Evolutionary conservation across 164 flowering plant genomes (phyloP).

Genomic region (Cinnamomum chago): DNA sequence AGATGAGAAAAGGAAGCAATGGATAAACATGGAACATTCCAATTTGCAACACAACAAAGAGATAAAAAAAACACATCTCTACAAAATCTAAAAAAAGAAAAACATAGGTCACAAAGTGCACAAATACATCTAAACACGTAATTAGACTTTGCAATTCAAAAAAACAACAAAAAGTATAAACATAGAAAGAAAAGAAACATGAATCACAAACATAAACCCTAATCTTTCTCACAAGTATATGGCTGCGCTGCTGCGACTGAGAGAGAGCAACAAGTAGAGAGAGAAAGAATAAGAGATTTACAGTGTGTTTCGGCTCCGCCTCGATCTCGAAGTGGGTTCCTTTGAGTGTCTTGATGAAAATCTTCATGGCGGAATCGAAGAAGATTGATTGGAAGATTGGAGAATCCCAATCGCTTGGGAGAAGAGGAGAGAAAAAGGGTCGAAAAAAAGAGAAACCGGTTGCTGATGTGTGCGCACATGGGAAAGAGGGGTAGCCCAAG

Average conservation of each 20-base stretch:
- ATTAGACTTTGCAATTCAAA: not conserved
- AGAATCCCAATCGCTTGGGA: not conserved
- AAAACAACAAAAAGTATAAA: too few relatives aligned
- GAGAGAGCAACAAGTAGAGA: not conserved
- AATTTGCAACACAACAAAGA: too few relatives aligned
- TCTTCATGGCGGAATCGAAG: constrained; percentile 45
- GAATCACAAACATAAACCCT: not conserved
- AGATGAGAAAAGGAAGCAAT: too few relatives aligned
- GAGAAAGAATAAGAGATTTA: constrained; percentile 14
- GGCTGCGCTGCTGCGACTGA: not conserved
- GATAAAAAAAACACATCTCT: too few relatives aligned
- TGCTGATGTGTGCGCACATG: not conserved
- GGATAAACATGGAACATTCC: too few relatives aligned
- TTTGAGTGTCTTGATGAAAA: constrained; percentile 73
- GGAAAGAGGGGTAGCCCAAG: not conserved
- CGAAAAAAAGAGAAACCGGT: not conserved
- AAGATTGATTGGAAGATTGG: not conserved
- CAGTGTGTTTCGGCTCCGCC: constrained; percentile 62
- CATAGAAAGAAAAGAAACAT: not conserved
- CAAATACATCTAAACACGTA: not conserved
- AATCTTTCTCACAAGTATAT: not conserved
- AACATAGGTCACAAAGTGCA: not conserved
- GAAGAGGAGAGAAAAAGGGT: not conserved
- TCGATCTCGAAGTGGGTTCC: constrained; percentile 70
- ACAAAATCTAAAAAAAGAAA: too few relatives aligned